phyloP scores from a whole-genome alignment of 352 stramenopile genomes.

The Phytophthora pistaciae region DNA sequence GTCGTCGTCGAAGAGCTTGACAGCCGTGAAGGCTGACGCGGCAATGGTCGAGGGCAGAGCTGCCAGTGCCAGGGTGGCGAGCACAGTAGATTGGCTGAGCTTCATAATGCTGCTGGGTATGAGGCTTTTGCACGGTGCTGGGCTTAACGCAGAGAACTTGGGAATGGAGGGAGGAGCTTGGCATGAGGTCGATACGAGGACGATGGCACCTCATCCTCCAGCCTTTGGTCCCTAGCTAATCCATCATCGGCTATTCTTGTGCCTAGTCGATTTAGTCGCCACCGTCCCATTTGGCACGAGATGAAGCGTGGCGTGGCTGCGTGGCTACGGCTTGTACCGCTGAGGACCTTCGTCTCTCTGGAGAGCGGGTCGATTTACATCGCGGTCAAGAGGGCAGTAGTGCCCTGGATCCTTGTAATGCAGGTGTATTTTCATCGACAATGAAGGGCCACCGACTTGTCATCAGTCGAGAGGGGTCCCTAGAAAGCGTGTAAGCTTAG shows the following conservation, averaged over 20 bases:
- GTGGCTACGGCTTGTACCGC: not conserved
- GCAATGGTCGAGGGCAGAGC: not conserved
- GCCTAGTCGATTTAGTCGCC: conserved; percentile 12
- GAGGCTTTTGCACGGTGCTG: not conserved
- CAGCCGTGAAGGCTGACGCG: conserved; percentile 15
- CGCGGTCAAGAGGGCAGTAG: not conserved
- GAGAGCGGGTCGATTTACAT: not conserved
- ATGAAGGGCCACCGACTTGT: conserved; percentile 1
- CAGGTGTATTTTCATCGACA: not conserved
- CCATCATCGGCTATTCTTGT: conserved; percentile 17
- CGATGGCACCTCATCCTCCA: conserved; percentile 11
- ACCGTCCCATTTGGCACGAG: conserved; percentile 16
- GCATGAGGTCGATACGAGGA: conserved; percentile 9
- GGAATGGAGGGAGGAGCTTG: not conserved
- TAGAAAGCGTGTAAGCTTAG: not conserved
- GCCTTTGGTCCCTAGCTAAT: not conserved
- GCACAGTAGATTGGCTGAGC: conserved; percentile 3
- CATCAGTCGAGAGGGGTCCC: not conserved
- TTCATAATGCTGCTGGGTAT: conserved; percentile 3
- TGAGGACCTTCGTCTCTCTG: not conserved
- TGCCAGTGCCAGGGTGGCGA: conserved; percentile 11
- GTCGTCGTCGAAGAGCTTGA: conserved; percentile 24
- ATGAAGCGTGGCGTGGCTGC: conserved; percentile 13
- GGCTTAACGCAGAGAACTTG: not conserved
- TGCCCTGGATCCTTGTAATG: not conserved